These are phyloP conservation scores for Nothophoma quercina DNA, from an alignment of 2,329 filamentous ascomycete species.

Conservation along the genomic window DNA sequence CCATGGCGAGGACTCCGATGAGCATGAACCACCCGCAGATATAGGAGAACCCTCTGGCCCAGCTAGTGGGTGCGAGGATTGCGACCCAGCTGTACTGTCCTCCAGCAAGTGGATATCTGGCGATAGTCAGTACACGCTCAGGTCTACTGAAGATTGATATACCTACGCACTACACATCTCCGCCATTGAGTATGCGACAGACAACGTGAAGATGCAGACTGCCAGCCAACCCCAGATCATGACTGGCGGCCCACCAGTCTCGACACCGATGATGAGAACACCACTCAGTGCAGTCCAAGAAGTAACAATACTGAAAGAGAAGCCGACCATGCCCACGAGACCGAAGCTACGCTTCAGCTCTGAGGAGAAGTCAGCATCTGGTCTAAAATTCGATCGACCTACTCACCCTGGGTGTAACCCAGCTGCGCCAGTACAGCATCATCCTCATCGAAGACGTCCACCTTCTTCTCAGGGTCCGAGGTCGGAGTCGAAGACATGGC, in stretches of 20 bases:
- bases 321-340: constrained; percentile 62
- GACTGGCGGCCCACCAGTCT: constrained; percentile 64
- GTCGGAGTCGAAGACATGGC: constrained; percentile 19
- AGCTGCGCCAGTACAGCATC: constrained; percentile 51
- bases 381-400: not conserved
- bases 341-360: constrained; percentile 60
- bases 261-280: constrained; percentile 64
- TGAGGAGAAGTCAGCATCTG: constrained; percentile 30
- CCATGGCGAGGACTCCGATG: constrained; percentile 59
- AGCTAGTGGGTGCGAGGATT: constrained; percentile 58
- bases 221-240: constrained; percentile 67
- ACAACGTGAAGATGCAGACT: constrained; percentile 59
- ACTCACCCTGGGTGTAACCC: constrained; percentile 51
- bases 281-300: constrained; percentile 65
- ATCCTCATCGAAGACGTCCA: constrained; percentile 38
- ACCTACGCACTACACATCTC: constrained; percentile 61
- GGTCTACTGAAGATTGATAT: not conserved
- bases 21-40: constrained; percentile 50
- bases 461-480: constrained; percentile 32
- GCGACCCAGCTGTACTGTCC: constrained; percentile 67
- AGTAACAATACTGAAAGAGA: constrained; percentile 66
- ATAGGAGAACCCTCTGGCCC: constrained; percentile 48
- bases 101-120: constrained; percentile 61
- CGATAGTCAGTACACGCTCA: constrained; percentile 3
- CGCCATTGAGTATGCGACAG: constrained; percentile 66